Percentiles rank a stretch among this genome's conserved stretches.
Conservation (phyloP, 129 eudicot genomes). For the Escallonia rubra region DNA sequence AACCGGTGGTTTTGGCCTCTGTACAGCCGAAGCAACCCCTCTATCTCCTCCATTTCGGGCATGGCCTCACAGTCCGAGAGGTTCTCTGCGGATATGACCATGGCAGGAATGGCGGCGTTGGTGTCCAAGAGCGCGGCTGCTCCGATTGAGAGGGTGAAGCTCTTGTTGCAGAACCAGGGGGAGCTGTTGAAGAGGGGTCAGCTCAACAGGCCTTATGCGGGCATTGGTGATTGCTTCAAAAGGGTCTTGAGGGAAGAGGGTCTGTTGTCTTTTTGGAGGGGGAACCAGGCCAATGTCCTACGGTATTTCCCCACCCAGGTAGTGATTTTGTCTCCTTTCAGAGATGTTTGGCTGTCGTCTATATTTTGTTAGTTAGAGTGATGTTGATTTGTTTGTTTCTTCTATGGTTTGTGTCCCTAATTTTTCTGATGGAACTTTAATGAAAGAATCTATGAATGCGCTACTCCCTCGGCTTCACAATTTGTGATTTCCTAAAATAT, state of each 20-base stretch:
- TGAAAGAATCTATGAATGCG: no score
- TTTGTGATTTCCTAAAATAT: no score
- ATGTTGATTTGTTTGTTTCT: neutral
- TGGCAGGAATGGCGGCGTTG: conserved; percentile 90
- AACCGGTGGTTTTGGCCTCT: no score
- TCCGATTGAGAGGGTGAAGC: conserved; percentile 94
- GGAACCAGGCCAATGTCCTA: conserved; percentile 88
- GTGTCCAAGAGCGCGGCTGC: conserved; percentile 86
- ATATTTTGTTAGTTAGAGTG: no score
- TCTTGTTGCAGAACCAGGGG: conserved; percentile 91
- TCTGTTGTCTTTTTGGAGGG: conserved; percentile 80
- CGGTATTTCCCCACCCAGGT: conserved; percentile 99
- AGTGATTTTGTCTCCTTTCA: neutral
- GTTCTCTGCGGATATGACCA: conserved; percentile 68
- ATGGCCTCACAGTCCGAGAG: conserved; percentile 61
- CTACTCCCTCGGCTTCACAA: no score
- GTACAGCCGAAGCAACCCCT: no score
- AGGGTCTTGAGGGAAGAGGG: conserved; percentile 88
- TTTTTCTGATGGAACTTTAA: no score
- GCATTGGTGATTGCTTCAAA: conserved; percentile 61
- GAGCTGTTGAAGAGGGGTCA: conserved; percentile 84
- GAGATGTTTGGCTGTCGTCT: no score
- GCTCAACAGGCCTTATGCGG: conserved; percentile 64
- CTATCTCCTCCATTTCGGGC: neutral
- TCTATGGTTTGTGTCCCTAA: neutral